Evolutionary conservation across 176 grass and related monocot genomes (phyloP), one percentile per base, ranked within the genome.

Genomic region (Lolium perenne): DNA sequence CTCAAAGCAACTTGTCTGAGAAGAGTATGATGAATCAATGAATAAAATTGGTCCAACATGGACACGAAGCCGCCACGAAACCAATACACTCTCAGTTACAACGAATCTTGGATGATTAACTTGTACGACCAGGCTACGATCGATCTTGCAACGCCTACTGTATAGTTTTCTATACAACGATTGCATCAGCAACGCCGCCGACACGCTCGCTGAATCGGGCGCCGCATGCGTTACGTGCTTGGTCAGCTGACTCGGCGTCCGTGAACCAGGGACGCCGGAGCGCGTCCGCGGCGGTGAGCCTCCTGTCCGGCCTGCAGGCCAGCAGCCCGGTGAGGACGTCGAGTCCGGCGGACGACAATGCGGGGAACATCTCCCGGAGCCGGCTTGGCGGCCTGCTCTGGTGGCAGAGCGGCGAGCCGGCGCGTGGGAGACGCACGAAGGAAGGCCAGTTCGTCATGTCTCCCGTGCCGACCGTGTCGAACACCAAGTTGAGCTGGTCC

Each of bases 401-500:
- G 25, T 17, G 62, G 32, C 84, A 86, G 48, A 79, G 63, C 71
- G 71, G 15, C 3, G 75, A 78, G 5, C 53, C 84, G 10, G 84
- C 74, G 1, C 75, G 75, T n/a, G 84, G 84, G 15, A 86, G 60
- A 2, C n/a, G 75, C 3, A 20, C 3, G 75, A 86, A 78, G 5
- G 48, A 15, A 6, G 84, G 84, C 84, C 75, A 86, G 1, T 54
- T 49, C 2, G 16, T 29, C 47, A 78, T 64, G 53, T 59, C 72
- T 43, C 74, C 55, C n/a, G 3, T 68, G 4, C 80, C 64, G 8
- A 91, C 56, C 13, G 69, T 67, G 38, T 78, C 41, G 64, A 86
- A 71, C 84, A 53, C 69, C 17, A 55, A 47, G 60, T 84, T 67
- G 14, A 92, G 83, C 58, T 92, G 90, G 80, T 92, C 90, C 82